These are phyloP conservation scores for Onygena corvina DNA, from an alignment of 2,329 filamentous ascomycete genomes.

Conservation along the genomic window DNA sequence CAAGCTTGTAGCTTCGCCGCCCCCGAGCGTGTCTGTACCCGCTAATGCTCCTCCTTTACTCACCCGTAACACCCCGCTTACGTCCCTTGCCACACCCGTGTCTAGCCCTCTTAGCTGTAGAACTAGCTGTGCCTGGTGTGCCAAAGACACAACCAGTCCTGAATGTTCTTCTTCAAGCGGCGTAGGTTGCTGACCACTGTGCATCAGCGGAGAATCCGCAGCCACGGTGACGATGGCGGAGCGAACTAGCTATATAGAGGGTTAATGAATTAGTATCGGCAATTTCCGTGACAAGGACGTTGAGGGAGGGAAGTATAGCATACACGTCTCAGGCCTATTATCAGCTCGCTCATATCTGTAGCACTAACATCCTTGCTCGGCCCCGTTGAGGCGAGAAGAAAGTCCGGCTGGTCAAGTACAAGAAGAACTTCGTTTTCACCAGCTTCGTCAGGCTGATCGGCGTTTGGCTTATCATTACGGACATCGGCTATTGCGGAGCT, in stretches of 20 bases:
- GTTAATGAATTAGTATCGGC: neutral
- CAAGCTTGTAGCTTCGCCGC: constrained; percentile 20
- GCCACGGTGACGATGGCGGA: constrained; percentile 55
- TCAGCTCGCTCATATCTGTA: constrained; percentile 41
- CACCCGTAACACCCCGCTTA: constrained; percentile 74
- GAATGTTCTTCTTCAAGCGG: constrained; percentile 59
- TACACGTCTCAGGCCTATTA: constrained; percentile 54
- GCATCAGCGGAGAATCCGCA: constrained; percentile 62
- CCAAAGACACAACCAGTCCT: constrained; percentile 56
- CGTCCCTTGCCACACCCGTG: constrained; percentile 78
- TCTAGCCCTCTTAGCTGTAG: constrained; percentile 65
- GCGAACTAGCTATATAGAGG: constrained; percentile 44
- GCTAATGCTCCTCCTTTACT: constrained; percentile 45
- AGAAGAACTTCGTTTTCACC: constrained; percentile 39
- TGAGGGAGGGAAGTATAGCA: constrained; percentile 20
- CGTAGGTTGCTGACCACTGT: constrained; percentile 42
- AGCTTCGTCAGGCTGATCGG: constrained; percentile 11
- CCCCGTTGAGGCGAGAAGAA: constrained; percentile 49
- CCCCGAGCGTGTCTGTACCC: constrained; percentile 20
- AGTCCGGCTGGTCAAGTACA: constrained; percentile 54
- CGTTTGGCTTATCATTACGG: neutral
- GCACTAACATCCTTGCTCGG: constrained; percentile 34
- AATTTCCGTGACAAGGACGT: neutral
- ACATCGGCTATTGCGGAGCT: constrained; percentile 18
- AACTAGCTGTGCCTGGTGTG: constrained; percentile 62